These are phyloP conservation scores for Fusarium oxysporum DNA, from an alignment of 2,329 filamentous ascomycete genomes.

Conservation along the genomic window DNA sequence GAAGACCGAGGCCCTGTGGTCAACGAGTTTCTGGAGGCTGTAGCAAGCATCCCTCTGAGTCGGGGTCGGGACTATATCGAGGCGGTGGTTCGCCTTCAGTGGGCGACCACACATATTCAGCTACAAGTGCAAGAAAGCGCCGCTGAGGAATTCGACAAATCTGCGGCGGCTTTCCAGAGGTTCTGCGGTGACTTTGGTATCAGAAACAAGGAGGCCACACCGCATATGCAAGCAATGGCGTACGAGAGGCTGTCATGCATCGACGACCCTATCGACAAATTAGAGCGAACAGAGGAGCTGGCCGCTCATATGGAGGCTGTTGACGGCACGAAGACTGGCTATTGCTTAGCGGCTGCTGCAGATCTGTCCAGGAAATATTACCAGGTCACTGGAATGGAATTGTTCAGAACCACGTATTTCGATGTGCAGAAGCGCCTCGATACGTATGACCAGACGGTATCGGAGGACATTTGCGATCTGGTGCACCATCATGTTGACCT, in stretches of 20 bases:
- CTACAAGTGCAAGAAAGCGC: background rate
- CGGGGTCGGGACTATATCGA: background rate
- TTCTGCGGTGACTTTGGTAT: background rate
- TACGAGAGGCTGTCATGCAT: background rate
- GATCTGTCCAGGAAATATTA: background rate
- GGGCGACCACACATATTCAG: background rate
- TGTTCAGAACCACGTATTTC: background rate
- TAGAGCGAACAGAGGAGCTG: background rate
- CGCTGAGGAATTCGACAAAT: background rate
- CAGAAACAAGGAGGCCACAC: background rate
- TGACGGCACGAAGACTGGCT: background rate
- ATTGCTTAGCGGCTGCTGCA: background rate
- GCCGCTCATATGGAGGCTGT: background rate
- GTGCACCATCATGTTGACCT: background rate
- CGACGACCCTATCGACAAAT: background rate
- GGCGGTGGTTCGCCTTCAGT: background rate
- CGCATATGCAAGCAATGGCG: background rate
- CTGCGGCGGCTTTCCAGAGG: background rate
- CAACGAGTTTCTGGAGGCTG: background rate
- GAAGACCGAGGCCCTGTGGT: background rate
- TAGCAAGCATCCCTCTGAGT: background rate
- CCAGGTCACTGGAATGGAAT: background rate
- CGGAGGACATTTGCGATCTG: background rate
- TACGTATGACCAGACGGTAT: background rate
- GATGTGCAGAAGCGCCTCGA: background rate